Conservation (phyloP, 1,284 basidiomycete genomes). For the Microbotryum scabiosae region DNA sequence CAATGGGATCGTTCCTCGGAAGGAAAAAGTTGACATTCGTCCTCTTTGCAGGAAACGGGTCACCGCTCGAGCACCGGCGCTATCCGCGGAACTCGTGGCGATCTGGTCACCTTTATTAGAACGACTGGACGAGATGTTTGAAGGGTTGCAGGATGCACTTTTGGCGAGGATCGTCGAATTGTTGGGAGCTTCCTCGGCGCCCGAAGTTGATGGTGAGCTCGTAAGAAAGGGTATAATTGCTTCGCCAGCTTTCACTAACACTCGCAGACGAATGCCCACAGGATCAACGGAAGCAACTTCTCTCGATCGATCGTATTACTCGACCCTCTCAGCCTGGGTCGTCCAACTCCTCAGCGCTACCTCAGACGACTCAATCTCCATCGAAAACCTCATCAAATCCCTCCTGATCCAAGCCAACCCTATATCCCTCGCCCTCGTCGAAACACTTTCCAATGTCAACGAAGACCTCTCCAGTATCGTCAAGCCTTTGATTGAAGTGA, state of each 20-base stretch:
- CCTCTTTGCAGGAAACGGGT: conserved; percentile 42
- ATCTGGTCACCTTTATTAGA: conserved; percentile 65
- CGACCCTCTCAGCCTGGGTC: conserved; percentile 27
- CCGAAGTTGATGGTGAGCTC: too few species aligned
- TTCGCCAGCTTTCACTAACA: too few species aligned
- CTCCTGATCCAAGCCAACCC: conserved; percentile 12
- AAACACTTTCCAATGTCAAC: background rate
- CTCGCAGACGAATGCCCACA: too few species aligned
- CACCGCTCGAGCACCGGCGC: conserved; percentile 43
- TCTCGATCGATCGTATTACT: conserved; percentile 12
- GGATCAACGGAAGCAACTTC: too few species aligned
- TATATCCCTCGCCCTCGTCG: conserved; percentile 12
- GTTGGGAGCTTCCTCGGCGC: conserved; percentile 35
- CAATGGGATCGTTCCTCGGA: background rate
- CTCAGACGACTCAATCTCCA: conserved; percentile 4
- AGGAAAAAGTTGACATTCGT: background rate
- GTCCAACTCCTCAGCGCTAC: conserved; percentile 12
- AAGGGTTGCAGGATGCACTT: conserved; percentile 50
- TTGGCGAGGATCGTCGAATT: conserved; percentile 47
- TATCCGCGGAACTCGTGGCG: conserved; percentile 50
- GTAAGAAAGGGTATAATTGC: too few species aligned
- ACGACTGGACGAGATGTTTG: conserved; percentile 53
- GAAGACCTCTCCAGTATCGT: background rate
- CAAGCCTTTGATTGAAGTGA: conserved; percentile 1
- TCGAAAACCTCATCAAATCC: conserved; percentile 11